Percentiles rank a stretch among this genome's conserved stretches.
Evolutionary conservation across 768 basidiomycete species (phyloP).

Genomic region (Xanthoconium stramineum): DNA sequence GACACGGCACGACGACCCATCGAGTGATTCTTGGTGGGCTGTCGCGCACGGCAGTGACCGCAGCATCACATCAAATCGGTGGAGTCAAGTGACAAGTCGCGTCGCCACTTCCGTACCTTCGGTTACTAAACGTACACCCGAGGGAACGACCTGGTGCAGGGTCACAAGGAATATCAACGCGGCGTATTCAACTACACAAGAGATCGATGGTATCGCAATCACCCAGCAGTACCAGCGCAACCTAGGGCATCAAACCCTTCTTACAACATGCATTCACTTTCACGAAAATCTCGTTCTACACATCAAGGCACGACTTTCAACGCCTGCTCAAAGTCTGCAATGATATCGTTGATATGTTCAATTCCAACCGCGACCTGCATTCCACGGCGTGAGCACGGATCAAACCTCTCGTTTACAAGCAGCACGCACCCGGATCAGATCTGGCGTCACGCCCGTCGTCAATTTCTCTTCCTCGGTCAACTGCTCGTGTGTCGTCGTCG

Average conservation of each 20-base stretch:
- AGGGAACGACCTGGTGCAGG: too few species aligned
- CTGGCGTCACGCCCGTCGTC: conserved; percentile 49
- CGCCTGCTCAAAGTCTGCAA: conserved; percentile 44
- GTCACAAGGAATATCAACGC: too few species aligned
- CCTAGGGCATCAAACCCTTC: not conserved
- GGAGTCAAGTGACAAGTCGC: too few species aligned
- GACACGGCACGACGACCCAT: too few species aligned
- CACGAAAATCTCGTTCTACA: not conserved
- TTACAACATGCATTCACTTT: not conserved
- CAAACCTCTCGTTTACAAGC: not conserved
- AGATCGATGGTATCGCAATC: not conserved
- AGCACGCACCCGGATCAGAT: conserved; percentile 50
- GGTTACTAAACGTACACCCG: too few species aligned
- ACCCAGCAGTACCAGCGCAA: not conserved
- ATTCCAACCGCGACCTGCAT: conserved; percentile 44
- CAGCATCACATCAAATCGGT: too few species aligned
- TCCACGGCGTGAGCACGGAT: not conserved
- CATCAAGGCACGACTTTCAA: conserved; percentile 25
- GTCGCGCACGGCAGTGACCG: too few species aligned
- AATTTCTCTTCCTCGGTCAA: conserved; percentile 47
- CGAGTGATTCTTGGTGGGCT: too few species aligned
- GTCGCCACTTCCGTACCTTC: too few species aligned
- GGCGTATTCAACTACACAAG: too few species aligned
- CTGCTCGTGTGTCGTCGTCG: conserved; percentile 59
- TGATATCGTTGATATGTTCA: conserved; percentile 44